Evolutionary conservation across 2,329 filamentous ascomycete species (phyloP).

Genomic region (Clarireedia sp.): DNA sequence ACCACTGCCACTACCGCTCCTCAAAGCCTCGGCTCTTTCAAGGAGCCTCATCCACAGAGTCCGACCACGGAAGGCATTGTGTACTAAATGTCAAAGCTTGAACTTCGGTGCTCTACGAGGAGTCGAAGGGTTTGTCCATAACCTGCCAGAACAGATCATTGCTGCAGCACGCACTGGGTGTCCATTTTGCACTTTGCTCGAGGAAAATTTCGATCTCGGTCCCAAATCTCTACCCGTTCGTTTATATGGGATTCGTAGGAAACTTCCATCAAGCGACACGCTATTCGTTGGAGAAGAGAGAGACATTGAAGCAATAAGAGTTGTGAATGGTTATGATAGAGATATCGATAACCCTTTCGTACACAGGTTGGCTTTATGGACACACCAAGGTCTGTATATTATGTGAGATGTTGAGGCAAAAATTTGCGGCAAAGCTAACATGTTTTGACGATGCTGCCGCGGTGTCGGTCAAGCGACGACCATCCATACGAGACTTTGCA

Average conservation of each 20-base stretch:
- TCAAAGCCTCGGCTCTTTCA: too few species aligned
- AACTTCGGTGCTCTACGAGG: background rate
- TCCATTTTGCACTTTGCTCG: background rate
- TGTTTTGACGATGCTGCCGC: background rate
- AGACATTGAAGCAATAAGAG: background rate
- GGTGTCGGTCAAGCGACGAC: background rate
- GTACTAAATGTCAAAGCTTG: background rate
- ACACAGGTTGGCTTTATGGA: background rate
- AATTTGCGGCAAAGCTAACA: background rate
- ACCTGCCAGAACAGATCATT: background rate
- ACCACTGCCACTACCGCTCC: too few species aligned
- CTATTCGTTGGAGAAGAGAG: background rate
- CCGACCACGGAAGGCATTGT: background rate
- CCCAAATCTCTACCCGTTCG: background rate
- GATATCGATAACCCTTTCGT: background rate
- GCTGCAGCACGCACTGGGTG: background rate
- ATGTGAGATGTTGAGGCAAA: background rate
- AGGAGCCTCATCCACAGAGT: background rate
- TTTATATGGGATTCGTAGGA: background rate
- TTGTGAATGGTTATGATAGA: background rate
- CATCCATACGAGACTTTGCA: background rate
- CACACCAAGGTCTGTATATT: background rate
- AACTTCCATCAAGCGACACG: background rate
- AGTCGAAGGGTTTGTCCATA: background rate
- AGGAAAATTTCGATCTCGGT: background rate